Conservation (phyloP, 108 stramenopile species). For the Nannochloropsis granulata region DNA sequence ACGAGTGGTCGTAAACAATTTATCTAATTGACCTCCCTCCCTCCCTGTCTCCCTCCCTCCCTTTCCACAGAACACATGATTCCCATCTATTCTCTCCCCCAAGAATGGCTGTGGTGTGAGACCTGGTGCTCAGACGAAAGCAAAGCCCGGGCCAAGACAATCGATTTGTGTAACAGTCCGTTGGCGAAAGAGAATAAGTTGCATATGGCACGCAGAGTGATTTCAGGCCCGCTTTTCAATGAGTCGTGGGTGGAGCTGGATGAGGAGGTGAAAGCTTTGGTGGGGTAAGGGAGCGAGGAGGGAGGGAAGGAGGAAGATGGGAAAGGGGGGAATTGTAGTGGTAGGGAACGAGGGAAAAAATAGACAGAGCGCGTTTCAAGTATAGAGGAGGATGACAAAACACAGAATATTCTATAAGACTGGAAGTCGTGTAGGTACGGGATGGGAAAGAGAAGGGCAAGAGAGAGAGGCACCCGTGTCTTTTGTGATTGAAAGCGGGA, state of each 20-base stretch:
- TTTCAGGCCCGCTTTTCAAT: slow-evolving; percentile 27
- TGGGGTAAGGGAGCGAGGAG: neutral
- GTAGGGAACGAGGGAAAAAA: no score
- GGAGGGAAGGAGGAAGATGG: neutral
- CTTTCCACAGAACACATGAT: neutral
- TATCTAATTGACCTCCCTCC: no score
- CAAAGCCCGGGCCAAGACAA: slow-evolving; percentile 87
- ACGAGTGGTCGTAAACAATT: no score
- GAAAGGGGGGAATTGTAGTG: no score
- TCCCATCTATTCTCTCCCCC: slow-evolving; percentile 45
- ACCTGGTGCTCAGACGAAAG: slow-evolving; percentile 95
- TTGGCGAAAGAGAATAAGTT: slow-evolving; percentile 96
- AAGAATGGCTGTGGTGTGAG: slow-evolving; percentile 99
- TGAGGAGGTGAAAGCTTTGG: slow-evolving; percentile 53
- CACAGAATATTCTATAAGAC: no score
- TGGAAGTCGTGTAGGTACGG: no score
- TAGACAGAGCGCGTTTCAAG: no score
- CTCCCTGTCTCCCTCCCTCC: no score
- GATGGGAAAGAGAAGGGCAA: no score
- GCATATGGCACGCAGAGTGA: slow-evolving; percentile 94
- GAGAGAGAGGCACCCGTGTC: no score
- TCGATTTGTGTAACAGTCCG: slow-evolving; percentile 99
- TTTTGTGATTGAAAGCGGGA: no score
- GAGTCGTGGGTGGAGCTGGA: slow-evolving; percentile 97
- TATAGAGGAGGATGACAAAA: no score